phyloP scores from a whole-genome alignment of 2,329 filamentous ascomycete genomes.

The Curvularia eragrostidis region DNA sequence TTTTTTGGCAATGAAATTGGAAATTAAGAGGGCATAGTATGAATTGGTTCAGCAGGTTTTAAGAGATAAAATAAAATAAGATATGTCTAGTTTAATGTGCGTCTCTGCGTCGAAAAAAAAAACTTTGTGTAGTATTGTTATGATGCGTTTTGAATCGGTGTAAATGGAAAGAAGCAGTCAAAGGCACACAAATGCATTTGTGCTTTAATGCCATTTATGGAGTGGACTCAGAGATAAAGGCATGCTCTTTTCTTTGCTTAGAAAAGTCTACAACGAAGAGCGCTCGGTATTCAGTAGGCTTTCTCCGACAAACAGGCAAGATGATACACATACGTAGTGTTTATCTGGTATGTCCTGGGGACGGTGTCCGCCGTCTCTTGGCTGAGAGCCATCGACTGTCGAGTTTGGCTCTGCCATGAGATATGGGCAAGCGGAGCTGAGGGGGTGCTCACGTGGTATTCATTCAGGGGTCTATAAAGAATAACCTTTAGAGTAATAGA shows the following conservation, averaged over 20 bases:
- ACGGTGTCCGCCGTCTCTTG: slow-evolving; percentile 26
- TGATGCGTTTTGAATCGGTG: background rate
- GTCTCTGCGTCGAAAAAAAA: too few relatives aligned
- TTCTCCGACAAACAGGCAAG: background rate
- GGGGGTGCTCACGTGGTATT: background rate
- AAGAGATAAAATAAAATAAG: too few relatives aligned
- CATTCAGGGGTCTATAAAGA: background rate
- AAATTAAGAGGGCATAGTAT: too few relatives aligned
- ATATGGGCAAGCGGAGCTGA: background rate
- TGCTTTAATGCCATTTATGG: background rate
- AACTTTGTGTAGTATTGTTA: too few relatives aligned
- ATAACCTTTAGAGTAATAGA: background rate
- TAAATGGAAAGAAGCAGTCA: background rate
- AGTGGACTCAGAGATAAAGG: background rate
- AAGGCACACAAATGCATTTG: too few relatives aligned
- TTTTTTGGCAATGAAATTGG: too few relatives aligned
- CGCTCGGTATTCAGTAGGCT: background rate
- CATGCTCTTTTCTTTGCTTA: background rate
- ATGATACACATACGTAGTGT: slow-evolving; percentile 10
- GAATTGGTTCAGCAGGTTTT: too few relatives aligned
- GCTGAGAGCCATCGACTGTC: slow-evolving; percentile 17
- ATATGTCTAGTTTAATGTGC: too few relatives aligned
- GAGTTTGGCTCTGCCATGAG: slow-evolving; percentile 24
- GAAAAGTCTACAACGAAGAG: background rate
- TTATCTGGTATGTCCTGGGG: background rate